phyloP scores from a whole-genome alignment of 345 rosid species.

The Salix udensis region DNA sequence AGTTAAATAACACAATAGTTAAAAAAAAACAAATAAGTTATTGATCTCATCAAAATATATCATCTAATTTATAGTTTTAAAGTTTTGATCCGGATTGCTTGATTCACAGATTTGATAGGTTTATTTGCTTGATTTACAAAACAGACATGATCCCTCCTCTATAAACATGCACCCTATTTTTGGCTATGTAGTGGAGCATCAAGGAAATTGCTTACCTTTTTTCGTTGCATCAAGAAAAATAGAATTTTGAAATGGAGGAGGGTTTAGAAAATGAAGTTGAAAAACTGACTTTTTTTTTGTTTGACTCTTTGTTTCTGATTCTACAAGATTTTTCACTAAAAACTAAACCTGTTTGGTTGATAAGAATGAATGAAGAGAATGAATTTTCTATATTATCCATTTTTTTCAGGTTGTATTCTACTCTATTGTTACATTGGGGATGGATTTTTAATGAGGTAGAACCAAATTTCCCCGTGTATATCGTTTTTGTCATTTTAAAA shows the following conservation, averaged over 20 bases:
- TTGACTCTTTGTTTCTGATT: background rate
- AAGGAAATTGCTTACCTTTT: background rate
- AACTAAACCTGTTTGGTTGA: background rate
- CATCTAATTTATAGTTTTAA: no score
- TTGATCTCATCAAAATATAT: no score
- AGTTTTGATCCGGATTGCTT: no score
- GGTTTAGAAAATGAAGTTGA: background rate
- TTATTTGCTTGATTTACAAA: no score
- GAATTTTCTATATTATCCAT: background rate
- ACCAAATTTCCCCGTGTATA: no score
- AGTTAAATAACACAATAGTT: no score
- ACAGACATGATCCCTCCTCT: no score
- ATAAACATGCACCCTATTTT: constrained; percentile 19
- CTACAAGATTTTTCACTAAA: background rate
- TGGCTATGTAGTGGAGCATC: background rate
- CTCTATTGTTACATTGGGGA: background rate
- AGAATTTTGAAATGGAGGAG: background rate
- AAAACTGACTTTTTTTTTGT: background rate
- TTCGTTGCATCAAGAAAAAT: background rate
- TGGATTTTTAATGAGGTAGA: background rate
- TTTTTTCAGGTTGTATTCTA: background rate
- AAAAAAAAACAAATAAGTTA: no score
- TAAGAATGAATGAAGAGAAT: background rate
- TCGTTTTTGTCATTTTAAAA: background rate
- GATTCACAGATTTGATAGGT: no score